Base-by-base conservation (phyloP, 345 rosid species). In the Hibiscus mutabilis region DNA sequence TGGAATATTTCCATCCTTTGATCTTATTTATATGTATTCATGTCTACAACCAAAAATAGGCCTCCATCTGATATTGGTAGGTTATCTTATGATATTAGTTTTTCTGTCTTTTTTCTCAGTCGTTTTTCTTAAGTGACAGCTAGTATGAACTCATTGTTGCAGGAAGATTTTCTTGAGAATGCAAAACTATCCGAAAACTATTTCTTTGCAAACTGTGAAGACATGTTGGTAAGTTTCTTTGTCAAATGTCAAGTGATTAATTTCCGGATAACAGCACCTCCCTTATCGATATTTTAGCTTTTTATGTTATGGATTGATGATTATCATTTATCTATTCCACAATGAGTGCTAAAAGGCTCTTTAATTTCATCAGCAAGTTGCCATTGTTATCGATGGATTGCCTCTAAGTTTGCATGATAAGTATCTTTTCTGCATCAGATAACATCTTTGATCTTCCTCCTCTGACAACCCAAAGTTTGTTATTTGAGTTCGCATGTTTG, bases 281-380 rank as follows among this genome's bases (percentile, higher is more conserved):
- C 10, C 46, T 10, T 65, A 21, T 13, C 6, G 25, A 10, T 1
- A 5, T 40, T 27, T 11, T n/a, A 21, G n/a, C n/a, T 13, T 57
- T 40, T 47, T 58, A 58, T 18, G 9, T 49, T 11, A 62, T 44
- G 22, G 14, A 51, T 22, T 24, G 0, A 0, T 58, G 70, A 4
- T 19, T 60, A 18, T 74, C n/a, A n/a, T n/a, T n/a, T n/a, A n/a
- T n/a, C n/a, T n/a, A n/a, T n/a, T n/a, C n/a, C n/a, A n/a, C n/a
- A n/a, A n/a, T n/a, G n/a, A n/a, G n/a, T n/a, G n/a, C n/a, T n/a
- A n/a, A n/a, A n/a, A n/a, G n/a, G n/a, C n/a, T n/a, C n/a, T n/a
- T n/a, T n/a, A n/a, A n/a, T n/a, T n/a, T n/a, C n/a, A n/a, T n/a
- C 89, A 94, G 98, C 87, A 85, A 86, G 88, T 86, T 66, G 97